Percentiles rank a stretch among this genome's conserved stretches.
Evolutionary conservation across 164 flowering plant species (phyloP).

Genomic region (Litsea cubeba): DNA sequence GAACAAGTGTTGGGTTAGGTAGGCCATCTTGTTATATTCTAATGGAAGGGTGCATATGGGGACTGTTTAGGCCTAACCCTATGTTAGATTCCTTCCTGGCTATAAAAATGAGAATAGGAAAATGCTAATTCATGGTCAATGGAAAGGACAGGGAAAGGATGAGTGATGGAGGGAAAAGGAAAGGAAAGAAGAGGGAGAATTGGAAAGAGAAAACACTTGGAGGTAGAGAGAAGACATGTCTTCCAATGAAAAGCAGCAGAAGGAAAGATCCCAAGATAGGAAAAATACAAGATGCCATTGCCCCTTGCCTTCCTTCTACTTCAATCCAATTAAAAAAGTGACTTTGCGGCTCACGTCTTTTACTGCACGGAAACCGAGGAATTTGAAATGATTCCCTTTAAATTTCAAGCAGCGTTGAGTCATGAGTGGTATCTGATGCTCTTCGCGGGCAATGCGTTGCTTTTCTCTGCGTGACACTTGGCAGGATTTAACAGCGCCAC

Average conservation of each 20-base stretch:
- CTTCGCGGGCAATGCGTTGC: not conserved
- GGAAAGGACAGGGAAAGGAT: not conserved
- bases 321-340: not conserved
- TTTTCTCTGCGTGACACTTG: not conserved
- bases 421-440: not conserved
- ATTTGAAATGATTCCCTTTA: no score
- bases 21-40: not conserved
- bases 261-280: not conserved
- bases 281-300: not conserved
- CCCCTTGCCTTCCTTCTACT: not conserved
- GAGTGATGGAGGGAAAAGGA: no score
- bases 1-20: not conserved
- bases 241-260: not conserved
- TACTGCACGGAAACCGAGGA: not conserved
- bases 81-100: not conserved
- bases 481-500: not conserved
- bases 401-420: not conserved
- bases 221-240: not conserved
- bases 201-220: not conserved
- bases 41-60: not conserved
- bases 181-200: not conserved
- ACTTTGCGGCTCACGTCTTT: conserved; percentile 6
- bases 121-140: not conserved
- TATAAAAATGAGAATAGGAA: not conserved
- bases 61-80: no score